phyloP scores from a whole-genome alignment of 2,329 filamentous ascomycete genomes.

The Colletotrichum lentis region DNA sequence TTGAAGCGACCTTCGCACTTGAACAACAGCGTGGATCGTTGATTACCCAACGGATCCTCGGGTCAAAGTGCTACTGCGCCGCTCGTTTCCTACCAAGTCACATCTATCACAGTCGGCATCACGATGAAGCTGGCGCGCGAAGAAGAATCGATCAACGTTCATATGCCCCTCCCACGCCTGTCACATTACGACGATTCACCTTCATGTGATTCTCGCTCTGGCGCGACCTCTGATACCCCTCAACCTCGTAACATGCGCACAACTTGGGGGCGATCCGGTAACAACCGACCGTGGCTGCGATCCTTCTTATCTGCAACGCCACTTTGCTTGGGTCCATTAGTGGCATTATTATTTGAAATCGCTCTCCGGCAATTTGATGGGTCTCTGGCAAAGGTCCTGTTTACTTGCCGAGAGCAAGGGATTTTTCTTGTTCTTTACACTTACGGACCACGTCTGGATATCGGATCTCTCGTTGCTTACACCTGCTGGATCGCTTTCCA shows the following conservation, averaged over 20 bases:
- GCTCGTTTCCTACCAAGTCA: no score
- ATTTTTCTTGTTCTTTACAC: background rate
- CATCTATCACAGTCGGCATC: no score
- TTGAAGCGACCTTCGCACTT: no score
- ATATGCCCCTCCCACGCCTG: no score
- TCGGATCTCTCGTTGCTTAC: conserved; percentile 27
- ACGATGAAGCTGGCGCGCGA: no score
- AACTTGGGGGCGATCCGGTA: conserved; percentile 42
- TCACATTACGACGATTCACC: no score
- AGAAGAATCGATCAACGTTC: no score
- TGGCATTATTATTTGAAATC: conserved; percentile 41
- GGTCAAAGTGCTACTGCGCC: no score
- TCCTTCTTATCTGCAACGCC: conserved; percentile 42
- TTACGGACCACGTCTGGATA: background rate
- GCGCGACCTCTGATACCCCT: no score
- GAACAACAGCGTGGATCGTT: no score
- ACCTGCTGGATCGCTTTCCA: conserved; percentile 31
- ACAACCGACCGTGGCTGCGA: conserved; percentile 41
- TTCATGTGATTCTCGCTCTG: no score
- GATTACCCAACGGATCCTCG: no score
- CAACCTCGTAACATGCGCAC: background rate
- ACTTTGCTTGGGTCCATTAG: conserved; percentile 40
- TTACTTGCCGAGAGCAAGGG: background rate
- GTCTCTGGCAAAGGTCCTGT: background rate
- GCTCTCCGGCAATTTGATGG: conserved; percentile 28